Base-by-base conservation (phyloP, 1,139 yeast species). In the Kodamaea alishanica region DNA sequence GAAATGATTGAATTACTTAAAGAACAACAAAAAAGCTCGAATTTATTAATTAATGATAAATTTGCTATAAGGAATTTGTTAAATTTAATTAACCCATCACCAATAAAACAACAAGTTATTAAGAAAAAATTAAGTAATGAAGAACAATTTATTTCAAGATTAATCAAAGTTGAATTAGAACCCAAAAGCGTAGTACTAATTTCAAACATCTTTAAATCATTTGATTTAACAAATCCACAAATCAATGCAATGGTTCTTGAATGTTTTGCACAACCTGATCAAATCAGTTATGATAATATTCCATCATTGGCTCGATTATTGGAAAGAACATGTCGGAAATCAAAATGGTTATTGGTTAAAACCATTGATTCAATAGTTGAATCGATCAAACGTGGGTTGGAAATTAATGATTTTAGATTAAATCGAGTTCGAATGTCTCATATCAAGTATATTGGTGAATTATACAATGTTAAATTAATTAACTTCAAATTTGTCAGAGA, bases 291-390 rank as follows among this genome's bases (percentile, higher is more conserved):
- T 54, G 84, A 78, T 35, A 73, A 74, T 45, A 67, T 84, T 31
- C 61, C 63, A 0, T 43, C 58, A 2, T 57, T 88, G 42, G 81
- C 89, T 0, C 59, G 60, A 32, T 52, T 84, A 5, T 58, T 85
- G 22, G 58, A 61, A 28, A 57, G 55, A 2, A 46, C 75, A 15
- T 56, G 65, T 23, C 56, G 56, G 6, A 53, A 60, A 33, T 67
- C 72, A 48, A 67, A 63, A 30, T 59, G 61, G 12, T 65, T 77
- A 35, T 60, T 65, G 3, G 62, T 73, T 1, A 54, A 53, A 33
- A 75, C 81, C 1, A 63, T 86, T 34, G 97, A 90, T 54, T 65
- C 75, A n/a, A 46, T 84, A 1, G 47, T 84, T 12, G 96, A 89
- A 51, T 69, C 71, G 26, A 71, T 85, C 10, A 67, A 74, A 7